Evolutionary conservation across 2,329 filamentous ascomycete species (phyloP), one percentile per base, ranked within the genome.

Genomic region (Pseudocercospora vitis): DNA sequence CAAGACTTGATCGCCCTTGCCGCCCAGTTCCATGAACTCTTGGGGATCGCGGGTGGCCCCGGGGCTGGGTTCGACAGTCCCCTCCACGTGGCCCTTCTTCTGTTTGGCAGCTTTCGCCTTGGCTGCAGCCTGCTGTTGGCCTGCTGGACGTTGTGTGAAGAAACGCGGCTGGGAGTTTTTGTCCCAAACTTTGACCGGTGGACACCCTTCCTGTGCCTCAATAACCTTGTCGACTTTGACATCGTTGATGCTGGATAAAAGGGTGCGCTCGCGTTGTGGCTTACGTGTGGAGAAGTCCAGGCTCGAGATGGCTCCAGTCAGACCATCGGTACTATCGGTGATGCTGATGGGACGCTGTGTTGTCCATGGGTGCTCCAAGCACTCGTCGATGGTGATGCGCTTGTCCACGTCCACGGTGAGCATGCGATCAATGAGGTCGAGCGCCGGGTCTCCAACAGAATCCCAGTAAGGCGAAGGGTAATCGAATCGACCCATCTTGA

Each of bases 401-500:
- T 86, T 83, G 23, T 89, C 84, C 2, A 90, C 86, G 60, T 96
- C 86, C 28, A 96, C 91, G 2, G 89, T 88, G 47, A 99, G 81
- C 94, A 99, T 99, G 35, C 81, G 82, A 70, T 99, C 94, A 62
- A 99, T 97, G 28, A 99, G 79, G 63, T 97, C 91, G 49, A 99
- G 78, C 6, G 92, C 94, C 50, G 87, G 82, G 61, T 97, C 91
- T 65, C 88, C 86, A 24, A 96, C 85, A 2, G 84, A 83, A 70
- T 95, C 90, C 91, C 91, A 99, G 72, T 97, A 97, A 0, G 94
- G 94, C 1, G 90, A 95, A 0, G 94, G 92, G 67, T 96, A 99
- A 71, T 96, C 89, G 68, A 96, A 99, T 16, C 85, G 82, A 12
- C 89, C 94, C 71, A 83, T 81, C 71, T 88, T 91, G 73, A 95